These are phyloP conservation scores for Pyrus hybrid DNA, from an alignment of 331 rosid species.

Conservation along the genomic window DNA sequence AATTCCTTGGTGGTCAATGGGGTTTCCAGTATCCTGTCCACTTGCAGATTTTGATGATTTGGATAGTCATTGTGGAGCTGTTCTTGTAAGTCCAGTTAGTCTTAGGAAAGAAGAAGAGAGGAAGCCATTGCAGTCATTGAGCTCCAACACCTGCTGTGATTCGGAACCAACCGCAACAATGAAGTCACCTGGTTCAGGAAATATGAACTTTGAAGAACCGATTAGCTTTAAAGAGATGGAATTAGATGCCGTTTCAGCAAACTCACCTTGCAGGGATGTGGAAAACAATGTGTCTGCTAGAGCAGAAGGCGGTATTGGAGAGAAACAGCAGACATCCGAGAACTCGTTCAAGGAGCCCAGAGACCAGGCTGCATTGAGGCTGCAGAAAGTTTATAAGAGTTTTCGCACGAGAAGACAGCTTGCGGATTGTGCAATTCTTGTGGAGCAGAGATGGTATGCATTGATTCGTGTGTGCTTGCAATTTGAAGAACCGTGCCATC, in stretches of 20 bases:
- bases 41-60: slow-evolving; percentile 22
- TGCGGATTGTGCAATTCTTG: slow-evolving; percentile 84
- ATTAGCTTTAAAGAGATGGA: slow-evolving; percentile 32
- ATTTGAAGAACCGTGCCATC: slow-evolving; percentile 1
- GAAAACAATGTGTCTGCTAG: slow-evolving; percentile 31
- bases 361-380: slow-evolving; percentile 55
- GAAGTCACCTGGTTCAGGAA: slow-evolving; percentile 29
- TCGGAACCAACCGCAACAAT: slow-evolving; percentile 1
- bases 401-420: slow-evolving; percentile 70
- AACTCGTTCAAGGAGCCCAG: slow-evolving; percentile 12
- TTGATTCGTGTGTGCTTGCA: neutral
- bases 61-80: slow-evolving; percentile 24
- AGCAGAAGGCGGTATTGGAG: slow-evolving; percentile 14
- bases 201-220: slow-evolving; percentile 33
- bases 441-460: slow-evolving; percentile 80
- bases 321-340: slow-evolving; percentile 6
- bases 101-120: slow-evolving; percentile 17
- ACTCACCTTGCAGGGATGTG: slow-evolving; percentile 31
- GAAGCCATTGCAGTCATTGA: slow-evolving; percentile 17
- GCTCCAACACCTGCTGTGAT: slow-evolving; percentile 31
- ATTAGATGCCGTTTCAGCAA: slow-evolving; percentile 26
- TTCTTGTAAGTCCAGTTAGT: slow-evolving; percentile 24
- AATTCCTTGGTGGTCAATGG: slow-evolving; percentile 19
- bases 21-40: slow-evolving; percentile 18
- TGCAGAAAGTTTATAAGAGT: slow-evolving; percentile 90